Percentiles rank a stretch among this genome's conserved stretches.
These are phyloP conservation scores for Xylaria hypoxylon DNA, from an alignment of 2,329 filamentous ascomycete genomes.

Conservation along the genomic window DNA sequence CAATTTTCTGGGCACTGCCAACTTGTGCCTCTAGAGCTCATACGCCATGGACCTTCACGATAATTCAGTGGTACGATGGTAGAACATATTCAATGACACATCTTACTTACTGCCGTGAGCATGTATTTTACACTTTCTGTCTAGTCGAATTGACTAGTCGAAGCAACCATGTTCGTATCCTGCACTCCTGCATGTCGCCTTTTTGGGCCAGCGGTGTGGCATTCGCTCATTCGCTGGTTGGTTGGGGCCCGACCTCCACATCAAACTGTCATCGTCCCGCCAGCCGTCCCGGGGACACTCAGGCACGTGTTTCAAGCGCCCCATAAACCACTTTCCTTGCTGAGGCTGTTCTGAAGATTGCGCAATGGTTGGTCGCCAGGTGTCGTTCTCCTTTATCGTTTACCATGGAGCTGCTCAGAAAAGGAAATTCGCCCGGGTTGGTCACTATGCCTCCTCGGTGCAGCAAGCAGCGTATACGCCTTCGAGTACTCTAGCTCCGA, in stretches of 20 bases:
- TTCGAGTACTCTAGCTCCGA: constrained; percentile 18
- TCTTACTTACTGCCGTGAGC: constrained; percentile 27
- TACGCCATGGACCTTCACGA: constrained; percentile 29
- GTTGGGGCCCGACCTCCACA: constrained; percentile 48
- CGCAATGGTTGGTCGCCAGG: constrained; percentile 44
- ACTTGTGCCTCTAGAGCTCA: constrained; percentile 8
- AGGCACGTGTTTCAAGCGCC: constrained; percentile 47
- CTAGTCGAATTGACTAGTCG: constrained; percentile 41
- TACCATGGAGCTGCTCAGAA: constrained; percentile 36
- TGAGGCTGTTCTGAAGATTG: constrained; percentile 36
- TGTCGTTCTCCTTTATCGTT: constrained; percentile 31
- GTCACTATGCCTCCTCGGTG: constrained; percentile 43
- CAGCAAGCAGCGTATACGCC: constrained; percentile 20
- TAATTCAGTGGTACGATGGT: constrained; percentile 19
- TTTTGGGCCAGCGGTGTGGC: constrained; percentile 49
- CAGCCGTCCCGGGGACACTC: constrained; percentile 44
- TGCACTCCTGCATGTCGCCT: constrained; percentile 48
- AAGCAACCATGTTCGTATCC: constrained; percentile 41
- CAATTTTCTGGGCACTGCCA: constrained; percentile 4
- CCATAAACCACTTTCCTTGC: constrained; percentile 34
- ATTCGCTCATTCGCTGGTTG: constrained; percentile 49
- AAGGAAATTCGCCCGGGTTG: constrained; percentile 43
- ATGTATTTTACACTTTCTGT: constrained; percentile 39
- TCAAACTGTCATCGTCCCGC: constrained; percentile 43
- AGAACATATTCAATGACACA: constrained; percentile 18